Evolutionary conservation across 257 asterid species (phyloP), one percentile per base, ranked within the genome.

Genomic region (Salvia splendens): DNA sequence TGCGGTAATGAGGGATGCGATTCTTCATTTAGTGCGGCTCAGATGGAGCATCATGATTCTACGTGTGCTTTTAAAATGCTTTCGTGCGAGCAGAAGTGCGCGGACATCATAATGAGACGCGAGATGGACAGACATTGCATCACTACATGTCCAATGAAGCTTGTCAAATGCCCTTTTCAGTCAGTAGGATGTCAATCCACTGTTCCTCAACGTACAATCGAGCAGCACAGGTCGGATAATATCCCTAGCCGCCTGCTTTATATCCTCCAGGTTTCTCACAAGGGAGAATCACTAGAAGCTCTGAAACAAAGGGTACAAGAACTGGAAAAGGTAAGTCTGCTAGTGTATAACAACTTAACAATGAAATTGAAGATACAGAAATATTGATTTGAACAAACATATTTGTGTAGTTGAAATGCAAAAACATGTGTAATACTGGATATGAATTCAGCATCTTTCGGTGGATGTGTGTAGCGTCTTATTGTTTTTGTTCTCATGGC

Each of bases 71-170:
- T 71, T 52, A 71, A 71, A 45, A 71, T 71, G 64, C 75, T 71
- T 42, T 50, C 51, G 2, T 71, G 75, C 1, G 75, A 71, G 64
- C 75, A 71, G 58, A 63, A 52, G 32, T 71, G 75, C 58, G 36
- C 70, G 0, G 45, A 52, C 41, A 71, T 62, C 48, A 52, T 71
- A 15, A 61, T 71, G 75, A 71, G 75, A 68, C 75, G 75, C 0
- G 75, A 71, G 50, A 71, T 71, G 75, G 75, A 71, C 70, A 71
- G 75, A 32, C 70, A 71, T 71, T 71, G 75, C 64, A 71, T 71
- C 57, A 71, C 75, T 71, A 71, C 64, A 8, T 71, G 75, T 52
- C 75, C 75, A 6, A 71, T 71, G 75, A 70, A 70, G 75, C 75
- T 61, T 14, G 75, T 70, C 12, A 70, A 70, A 49, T 70, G 75